phyloP scores from a whole-genome alignment of 164 flowering plant species.

The grape (Vitis vinifera) region DNA sequence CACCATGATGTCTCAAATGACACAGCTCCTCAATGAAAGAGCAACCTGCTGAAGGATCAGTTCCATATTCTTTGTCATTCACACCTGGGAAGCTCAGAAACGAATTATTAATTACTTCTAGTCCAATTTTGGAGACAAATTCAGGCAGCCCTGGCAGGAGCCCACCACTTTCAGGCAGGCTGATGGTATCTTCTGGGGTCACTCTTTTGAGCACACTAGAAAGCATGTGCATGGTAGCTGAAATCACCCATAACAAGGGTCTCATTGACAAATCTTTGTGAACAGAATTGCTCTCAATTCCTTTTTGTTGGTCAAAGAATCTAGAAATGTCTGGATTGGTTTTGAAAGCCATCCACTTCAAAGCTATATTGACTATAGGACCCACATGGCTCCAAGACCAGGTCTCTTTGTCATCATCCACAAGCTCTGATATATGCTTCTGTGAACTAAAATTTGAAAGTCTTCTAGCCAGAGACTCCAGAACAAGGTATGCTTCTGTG shows the following conservation, averaged over 20 bases:
- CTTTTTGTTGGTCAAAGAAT: conserved; percentile 22
- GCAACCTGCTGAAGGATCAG: conserved; percentile 16
- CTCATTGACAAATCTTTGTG: conserved; percentile 23
- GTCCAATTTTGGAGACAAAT: conserved; percentile 71
- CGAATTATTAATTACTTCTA: conserved; percentile 52
- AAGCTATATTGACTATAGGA: conserved; percentile 75
- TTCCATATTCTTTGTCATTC: conserved; percentile 10
- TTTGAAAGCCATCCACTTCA: conserved; percentile 60
- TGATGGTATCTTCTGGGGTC: conserved; percentile 38
- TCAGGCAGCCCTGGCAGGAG: conserved; percentile 65
- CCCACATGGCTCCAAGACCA: conserved; percentile 81
- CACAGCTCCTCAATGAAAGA: conserved; percentile 55
- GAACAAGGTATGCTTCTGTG: conserved; percentile 68
- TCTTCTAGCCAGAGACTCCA: conserved; percentile 64
- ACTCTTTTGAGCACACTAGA: conserved; percentile 57
- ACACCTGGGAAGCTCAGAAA: conserved; percentile 34
- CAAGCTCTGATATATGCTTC: conserved; percentile 14
- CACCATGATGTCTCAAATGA: conserved; percentile 42
- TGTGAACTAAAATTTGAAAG: conserved; percentile 62
- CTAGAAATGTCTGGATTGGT: conserved; percentile 28
- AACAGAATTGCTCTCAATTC: conserved; percentile 6
- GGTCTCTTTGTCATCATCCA: conserved; percentile 33
- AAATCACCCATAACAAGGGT: conserved; percentile 72
- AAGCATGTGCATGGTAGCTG: conserved; percentile 70
- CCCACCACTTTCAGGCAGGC: conserved; percentile 16